Evolutionary conservation across 2,329 filamentous ascomycete species (phyloP).

Genomic region (Ophiocordyceps robertsii): DNA sequence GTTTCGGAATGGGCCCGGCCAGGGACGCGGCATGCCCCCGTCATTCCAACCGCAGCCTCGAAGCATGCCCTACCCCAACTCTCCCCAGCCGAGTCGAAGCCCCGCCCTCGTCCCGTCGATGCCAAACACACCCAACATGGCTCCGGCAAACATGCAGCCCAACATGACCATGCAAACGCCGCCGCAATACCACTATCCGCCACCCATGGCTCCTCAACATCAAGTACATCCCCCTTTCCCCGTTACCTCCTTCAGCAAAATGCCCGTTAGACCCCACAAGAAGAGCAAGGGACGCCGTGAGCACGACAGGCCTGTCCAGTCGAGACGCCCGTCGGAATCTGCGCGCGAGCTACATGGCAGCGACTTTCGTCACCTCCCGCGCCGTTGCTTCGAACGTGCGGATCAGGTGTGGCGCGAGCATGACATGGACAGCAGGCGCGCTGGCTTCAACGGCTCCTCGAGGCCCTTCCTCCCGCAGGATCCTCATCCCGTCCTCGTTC

Average conservation of each 20-base stretch:
- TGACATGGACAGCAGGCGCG: conserved; percentile 8
- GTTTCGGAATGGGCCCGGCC: conserved; percentile 27
- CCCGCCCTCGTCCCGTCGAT: conserved; percentile 52
- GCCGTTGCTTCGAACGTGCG: conserved; percentile 32
- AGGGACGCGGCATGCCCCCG: conserved; percentile 39
- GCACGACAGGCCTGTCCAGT: conserved; percentile 29
- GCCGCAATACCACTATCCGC: conserved; percentile 47
- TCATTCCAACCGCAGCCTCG: conserved; percentile 29
- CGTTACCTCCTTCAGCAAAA: conserved; percentile 15
- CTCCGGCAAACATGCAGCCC: conserved; percentile 36
- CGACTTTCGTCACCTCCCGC: conserved; percentile 22
- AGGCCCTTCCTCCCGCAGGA: not conserved
- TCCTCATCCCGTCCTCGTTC: not conserved
- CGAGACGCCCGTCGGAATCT: conserved; percentile 22
- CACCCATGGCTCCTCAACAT: conserved; percentile 44
- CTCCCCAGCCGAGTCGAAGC: conserved; percentile 52
- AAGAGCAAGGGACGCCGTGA: conserved; percentile 33
- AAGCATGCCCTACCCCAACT: conserved; percentile 40
- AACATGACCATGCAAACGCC: conserved; percentile 51
- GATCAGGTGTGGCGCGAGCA: conserved; percentile 20
- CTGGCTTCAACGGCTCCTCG: conserved; percentile 7
- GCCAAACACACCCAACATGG: conserved; percentile 59
- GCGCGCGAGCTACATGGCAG: conserved; percentile 19
- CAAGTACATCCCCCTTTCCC: conserved; percentile 42
- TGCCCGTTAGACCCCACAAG: conserved; percentile 26